Evolutionary conservation across 768 basidiomycete species (phyloP).

Genomic region (Calocybe indica): DNA sequence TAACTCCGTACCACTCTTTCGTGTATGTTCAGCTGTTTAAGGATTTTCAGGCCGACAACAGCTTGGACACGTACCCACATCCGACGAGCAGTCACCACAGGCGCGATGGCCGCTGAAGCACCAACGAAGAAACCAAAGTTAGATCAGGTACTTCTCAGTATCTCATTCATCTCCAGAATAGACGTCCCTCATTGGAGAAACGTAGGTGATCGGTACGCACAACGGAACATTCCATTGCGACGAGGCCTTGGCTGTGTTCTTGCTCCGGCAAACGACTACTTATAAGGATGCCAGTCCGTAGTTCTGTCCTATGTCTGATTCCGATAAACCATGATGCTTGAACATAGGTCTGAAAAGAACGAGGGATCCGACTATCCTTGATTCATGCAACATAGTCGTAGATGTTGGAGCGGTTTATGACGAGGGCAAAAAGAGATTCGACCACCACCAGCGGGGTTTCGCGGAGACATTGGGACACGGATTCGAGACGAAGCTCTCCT

Average conservation of each 20-base stretch:
- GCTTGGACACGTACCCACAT: neutral
- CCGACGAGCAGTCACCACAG: conserved; percentile 11
- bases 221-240: conserved; percentile 97
- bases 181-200: neutral
- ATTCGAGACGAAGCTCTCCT: conserved; percentile 84
- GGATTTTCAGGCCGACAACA: too few species aligned
- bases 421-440: conserved; percentile 69
- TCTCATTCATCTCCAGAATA: neutral
- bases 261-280: conserved; percentile 70
- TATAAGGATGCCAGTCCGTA: conserved; percentile 70
- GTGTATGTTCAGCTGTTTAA: too few species aligned
- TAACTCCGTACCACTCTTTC: too few species aligned
- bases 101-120: conserved; percentile 10
- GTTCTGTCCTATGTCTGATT: neutral
- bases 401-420: conserved; percentile 96
- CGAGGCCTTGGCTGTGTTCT: conserved; percentile 90
- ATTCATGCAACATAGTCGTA: conserved; percentile 88
- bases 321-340: conserved; percentile 1
- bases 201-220: conserved; percentile 85
- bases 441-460: conserved; percentile 97
- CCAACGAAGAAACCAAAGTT: conserved; percentile 36
- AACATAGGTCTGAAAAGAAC: conserved; percentile 58
- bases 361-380: conserved; percentile 65
- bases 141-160: conserved; percentile 17
- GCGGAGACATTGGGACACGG: conserved; percentile 84